Evolutionary conservation across 148 eudicot species (phyloP).

Genomic region (Suaeda aralocaspica): DNA sequence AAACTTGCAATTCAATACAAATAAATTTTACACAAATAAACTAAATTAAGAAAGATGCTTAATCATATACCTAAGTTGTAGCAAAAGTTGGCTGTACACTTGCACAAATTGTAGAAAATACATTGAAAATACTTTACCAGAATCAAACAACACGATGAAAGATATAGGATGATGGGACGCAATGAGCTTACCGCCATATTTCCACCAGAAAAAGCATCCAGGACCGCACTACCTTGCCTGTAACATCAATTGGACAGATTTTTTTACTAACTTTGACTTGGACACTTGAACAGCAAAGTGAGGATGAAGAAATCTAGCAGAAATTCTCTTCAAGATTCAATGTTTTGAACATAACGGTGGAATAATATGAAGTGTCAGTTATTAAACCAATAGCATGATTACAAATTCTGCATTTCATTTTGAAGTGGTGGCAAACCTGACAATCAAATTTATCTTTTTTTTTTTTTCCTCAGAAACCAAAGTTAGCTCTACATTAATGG

Average conservation of each 20-base stretch:
- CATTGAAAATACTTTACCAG: neutral
- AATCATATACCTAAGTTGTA: neutral
- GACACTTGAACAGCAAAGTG: neutral
- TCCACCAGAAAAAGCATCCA: conserved; percentile 84
- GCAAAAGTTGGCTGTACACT: neutral
- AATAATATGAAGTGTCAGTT: neutral
- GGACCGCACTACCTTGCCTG: conserved; percentile 94
- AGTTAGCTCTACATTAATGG: neutral
- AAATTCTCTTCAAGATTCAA: neutral
- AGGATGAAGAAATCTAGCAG: neutral
- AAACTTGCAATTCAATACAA: neutral
- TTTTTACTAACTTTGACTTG: neutral
- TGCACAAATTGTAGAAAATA: neutral
- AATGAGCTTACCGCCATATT: conserved; percentile 75
- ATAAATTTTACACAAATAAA: too few relatives aligned
- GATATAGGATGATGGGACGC: neutral
- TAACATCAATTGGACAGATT: conserved; percentile 3
- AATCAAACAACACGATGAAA: neutral
- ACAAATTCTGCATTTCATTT: neutral
- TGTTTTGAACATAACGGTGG: neutral
- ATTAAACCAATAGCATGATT: neutral
- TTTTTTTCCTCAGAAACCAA: neutral
- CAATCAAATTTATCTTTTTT: neutral
- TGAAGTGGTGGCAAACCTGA: neutral
- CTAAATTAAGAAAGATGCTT: neutral